Evolutionary conservation across 2,329 filamentous ascomycete species (phyloP), one percentile per base, ranked within the genome.

Genomic region (Penicillium occitanis): DNA sequence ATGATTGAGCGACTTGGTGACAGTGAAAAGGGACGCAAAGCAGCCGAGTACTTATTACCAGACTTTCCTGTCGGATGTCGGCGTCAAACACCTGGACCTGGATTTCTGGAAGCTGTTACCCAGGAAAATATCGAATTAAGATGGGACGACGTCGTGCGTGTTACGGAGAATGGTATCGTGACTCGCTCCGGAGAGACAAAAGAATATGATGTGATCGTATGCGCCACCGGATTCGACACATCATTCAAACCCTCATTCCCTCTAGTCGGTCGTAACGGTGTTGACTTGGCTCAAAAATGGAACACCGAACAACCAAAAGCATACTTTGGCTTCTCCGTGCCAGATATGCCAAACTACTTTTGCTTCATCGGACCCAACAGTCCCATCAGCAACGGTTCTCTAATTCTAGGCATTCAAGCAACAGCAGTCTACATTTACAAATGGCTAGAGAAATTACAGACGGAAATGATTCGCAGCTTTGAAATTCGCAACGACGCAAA

Each of bases 331-430:
- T 69, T 84, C 14, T 78, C 79, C 0, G 80, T 79, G 3, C 77
- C 80, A 0, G 76, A 79, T 3, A 82, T 83, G 69, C 83, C 83
- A 22, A 84, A 84, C 69, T 83, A 77, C 64, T 77, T 76, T 64
- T 75, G 71, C 11, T 73, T 77, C 51, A 72, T 76, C 19, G 72
- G 71, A 1, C 72, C 72, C 5, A 48, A 74, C 61, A 76, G 77
- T 0, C 79, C 79, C 3, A 74, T 79, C n/a, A 78, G 79, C 1
- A 83, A 81, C 3, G 82, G 46, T 5, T 58, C 58, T 3, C n/a
- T 66, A 14, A 53, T 63, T 5, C 42, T 58, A 8, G 60, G 64
- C 1, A 60, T 65, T 14, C 42, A 65, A 28, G 55, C 63, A 13
- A 50, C 42, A 19, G 55, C 30, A 46, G 42, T 50, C 19, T 65